These are phyloP conservation scores for Arachis stenosperma DNA, from an alignment of 306 rosid species.

Conservation along the genomic window DNA sequence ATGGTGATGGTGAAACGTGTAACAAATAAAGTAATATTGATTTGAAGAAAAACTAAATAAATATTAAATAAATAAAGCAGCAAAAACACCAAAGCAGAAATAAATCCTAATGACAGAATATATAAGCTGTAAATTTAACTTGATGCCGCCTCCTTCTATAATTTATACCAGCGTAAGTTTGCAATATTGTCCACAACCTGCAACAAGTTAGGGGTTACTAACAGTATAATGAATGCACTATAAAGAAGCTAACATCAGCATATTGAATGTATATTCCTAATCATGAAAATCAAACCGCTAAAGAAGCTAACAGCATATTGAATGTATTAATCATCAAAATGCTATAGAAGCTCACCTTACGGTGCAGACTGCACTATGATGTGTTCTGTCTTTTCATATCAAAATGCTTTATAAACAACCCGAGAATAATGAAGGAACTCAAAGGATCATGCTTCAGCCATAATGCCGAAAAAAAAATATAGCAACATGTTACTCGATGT, in stretches of 20 bases:
- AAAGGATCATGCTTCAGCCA: constrained; percentile 37
- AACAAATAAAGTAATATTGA: constrained; percentile 5
- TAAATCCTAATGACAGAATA: constrained; percentile 14
- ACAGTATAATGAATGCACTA: constrained; percentile 15
- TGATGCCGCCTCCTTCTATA: constrained; percentile 45
- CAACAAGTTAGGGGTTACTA: constrained; percentile 26
- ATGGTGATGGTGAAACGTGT: constrained; percentile 9
- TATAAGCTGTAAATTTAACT: constrained; percentile 19
- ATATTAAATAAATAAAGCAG: constrained; percentile 20
- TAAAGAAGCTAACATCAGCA: constrained; percentile 33
- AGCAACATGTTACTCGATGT: constrained; percentile 10
- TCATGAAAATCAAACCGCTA: neutral
- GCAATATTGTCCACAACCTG: constrained; percentile 44
- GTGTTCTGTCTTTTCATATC: constrained; percentile 25
- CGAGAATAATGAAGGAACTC: constrained; percentile 13
- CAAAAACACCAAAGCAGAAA: neutral
- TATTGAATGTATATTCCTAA: neutral
- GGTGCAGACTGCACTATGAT: constrained; percentile 25
- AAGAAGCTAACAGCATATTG: constrained; percentile 19
- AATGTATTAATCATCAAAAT: constrained; percentile 1
- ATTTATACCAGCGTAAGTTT: constrained; percentile 6
- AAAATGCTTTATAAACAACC: constrained; percentile 28
- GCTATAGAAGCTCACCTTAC: constrained; percentile 40
- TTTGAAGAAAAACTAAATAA: constrained; percentile 33
- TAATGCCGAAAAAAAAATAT: constrained; percentile 8